These are phyloP conservation scores for Komagataea norvegica DNA, from an alignment of 1,139 yeast species.

Conservation along the genomic window DNA sequence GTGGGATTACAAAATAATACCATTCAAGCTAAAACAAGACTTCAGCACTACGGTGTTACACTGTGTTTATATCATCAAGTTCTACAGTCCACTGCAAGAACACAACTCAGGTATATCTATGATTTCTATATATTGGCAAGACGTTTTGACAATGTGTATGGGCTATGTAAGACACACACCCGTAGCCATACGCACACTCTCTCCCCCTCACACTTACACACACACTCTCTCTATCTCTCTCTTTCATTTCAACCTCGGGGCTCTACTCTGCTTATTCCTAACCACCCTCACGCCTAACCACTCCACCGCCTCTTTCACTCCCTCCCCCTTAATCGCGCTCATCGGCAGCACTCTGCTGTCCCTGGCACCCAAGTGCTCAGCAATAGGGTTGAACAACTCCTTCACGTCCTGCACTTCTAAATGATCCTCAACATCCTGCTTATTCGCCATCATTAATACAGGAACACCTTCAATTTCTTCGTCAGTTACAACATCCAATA, in stretches of 20 bases:
- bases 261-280: slow-evolving; percentile 69
- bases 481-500: slow-evolving; percentile 43
- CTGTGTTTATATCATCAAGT: too few species aligned
- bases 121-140: too few species aligned
- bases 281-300: slow-evolving; percentile 79
- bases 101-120: too few species aligned
- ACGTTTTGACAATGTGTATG: too few species aligned
- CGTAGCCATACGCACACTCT: too few species aligned
- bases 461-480: slow-evolving; percentile 75
- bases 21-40: too few species aligned
- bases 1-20: too few species aligned
- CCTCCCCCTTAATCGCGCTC: slow-evolving; percentile 82
- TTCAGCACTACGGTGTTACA: too few species aligned
- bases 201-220: too few species aligned
- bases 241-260: slow-evolving; percentile 46
- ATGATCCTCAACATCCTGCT: slow-evolving; percentile 84
- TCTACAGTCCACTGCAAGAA: too few species aligned
- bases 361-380: slow-evolving; percentile 81
- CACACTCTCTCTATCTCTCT: too few species aligned
- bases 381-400: slow-evolving; percentile 72
- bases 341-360: slow-evolving; percentile 88
- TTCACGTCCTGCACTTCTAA: slow-evolving; percentile 75
- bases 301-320: slow-evolving; percentile 79
- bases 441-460: slow-evolving; percentile 88
- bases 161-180: too few species aligned